Conservation (phyloP, 139 green algal species). For the Tetratostichococcus sp. region DNA sequence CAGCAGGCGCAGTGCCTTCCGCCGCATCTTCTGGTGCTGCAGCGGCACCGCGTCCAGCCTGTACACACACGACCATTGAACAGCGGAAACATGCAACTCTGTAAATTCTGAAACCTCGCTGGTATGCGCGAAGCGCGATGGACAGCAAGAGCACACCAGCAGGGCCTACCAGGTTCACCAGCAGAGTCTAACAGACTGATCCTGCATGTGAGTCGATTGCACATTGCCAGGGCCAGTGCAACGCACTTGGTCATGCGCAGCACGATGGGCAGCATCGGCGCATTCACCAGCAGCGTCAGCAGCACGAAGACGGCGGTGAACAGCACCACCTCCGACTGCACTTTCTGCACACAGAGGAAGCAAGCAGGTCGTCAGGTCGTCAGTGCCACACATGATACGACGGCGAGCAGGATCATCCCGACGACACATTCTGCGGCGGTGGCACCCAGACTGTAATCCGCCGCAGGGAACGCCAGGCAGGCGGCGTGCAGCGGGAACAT, state of each 20-base stretch:
- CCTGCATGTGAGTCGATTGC: not conserved
- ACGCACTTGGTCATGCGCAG: conserved; percentile 30
- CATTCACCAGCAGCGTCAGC: conserved; percentile 83
- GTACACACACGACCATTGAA: conserved; percentile 9
- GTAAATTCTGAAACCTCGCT: no score
- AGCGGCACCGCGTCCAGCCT: conserved; percentile 12
- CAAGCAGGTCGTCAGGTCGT: not conserved
- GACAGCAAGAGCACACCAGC: no score
- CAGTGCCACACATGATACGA: no score
- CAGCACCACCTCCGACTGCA: conserved; percentile 57
- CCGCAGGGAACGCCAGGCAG: no score
- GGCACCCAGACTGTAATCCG: no score
- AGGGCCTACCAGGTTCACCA: conserved; percentile 18
- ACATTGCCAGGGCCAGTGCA: not conserved
- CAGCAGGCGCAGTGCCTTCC: conserved; percentile 51
- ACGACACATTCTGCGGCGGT: no score
- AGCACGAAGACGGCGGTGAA: conserved; percentile 77
- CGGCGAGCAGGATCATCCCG: no score
- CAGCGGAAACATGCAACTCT: no score
- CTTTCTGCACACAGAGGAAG: not conserved
- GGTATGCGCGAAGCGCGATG: no score
- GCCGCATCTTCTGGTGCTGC: conserved; percentile 24
- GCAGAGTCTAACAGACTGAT: not conserved
- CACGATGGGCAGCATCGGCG: conserved; percentile 52
- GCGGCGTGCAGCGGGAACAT: no score